These are phyloP conservation scores for Arabidopsis lyrata DNA, from an alignment of 441 rosid species.

Conservation along the genomic window DNA sequence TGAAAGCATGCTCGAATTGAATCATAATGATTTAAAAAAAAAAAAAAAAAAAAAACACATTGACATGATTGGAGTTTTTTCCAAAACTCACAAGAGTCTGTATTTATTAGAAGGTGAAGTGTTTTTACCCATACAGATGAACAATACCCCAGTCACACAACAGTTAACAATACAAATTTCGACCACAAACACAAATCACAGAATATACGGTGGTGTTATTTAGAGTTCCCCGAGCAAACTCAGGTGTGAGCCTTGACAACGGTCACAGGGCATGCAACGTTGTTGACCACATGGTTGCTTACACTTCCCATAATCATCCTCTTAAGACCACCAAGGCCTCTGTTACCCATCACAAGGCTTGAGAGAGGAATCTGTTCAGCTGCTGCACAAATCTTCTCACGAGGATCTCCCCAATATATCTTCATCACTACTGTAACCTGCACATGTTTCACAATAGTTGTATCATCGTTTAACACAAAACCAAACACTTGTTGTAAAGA, in stretches of 20 bases:
- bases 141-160: constrained; percentile 26
- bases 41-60: background rate
- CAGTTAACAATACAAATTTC: constrained; percentile 1
- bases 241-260: constrained; percentile 69
- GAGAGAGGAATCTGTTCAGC: constrained; percentile 75
- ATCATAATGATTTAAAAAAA: too few relatives aligned
- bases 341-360: constrained; percentile 81
- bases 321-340: constrained; percentile 91
- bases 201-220: constrained; percentile 17
- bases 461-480: background rate
- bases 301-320: constrained; percentile 94
- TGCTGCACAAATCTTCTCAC: constrained; percentile 90
- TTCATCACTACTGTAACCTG: constrained; percentile 77
- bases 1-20: background rate
- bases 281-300: constrained; percentile 88
- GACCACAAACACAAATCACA: constrained; percentile 11
- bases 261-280: constrained; percentile 82
- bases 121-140: constrained; percentile 7
- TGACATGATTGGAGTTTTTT: constrained; percentile 20
- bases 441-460: constrained; percentile 25
- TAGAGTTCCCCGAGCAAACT: constrained; percentile 11
- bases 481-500: constrained; percentile 6
- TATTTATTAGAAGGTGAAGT: constrained; percentile 26
- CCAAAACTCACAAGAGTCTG: constrained; percentile 15
- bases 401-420: constrained; percentile 93